A percentile compares a stretch with the other conserved stretches of the same genome.
phyloP scores from a whole-genome alignment of 129 eudicot genomes.

The Lonicera japonica region DNA sequence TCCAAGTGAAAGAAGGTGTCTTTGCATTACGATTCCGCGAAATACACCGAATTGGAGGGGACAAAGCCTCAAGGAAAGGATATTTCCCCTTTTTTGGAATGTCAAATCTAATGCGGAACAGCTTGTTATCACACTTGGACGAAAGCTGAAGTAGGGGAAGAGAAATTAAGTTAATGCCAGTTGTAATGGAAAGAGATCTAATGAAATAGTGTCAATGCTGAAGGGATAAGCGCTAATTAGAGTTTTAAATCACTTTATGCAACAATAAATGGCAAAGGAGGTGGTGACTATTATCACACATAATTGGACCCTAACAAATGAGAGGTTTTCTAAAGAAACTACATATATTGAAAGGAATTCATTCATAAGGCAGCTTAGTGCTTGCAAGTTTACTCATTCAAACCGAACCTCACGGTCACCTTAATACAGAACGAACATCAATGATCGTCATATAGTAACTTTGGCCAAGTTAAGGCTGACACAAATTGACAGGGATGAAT shows the following conservation, averaged over 20 bases:
- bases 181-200: constrained; percentile 1
- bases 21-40: constrained; percentile 45
- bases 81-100: constrained; percentile 40
- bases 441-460: too few species aligned
- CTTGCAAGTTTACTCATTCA: too few species aligned
- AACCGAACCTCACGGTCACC: too few species aligned
- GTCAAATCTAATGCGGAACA: constrained; percentile 59
- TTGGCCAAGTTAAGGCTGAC: too few species aligned
- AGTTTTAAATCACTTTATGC: neutral
- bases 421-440: too few species aligned
- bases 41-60: constrained; percentile 68
- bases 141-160: constrained; percentile 60
- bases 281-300: neutral
- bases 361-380: too few species aligned
- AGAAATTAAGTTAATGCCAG: neutral
- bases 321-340: too few species aligned
- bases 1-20: constrained; percentile 49
- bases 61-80: constrained; percentile 53
- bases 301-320: neutral
- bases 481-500: too few species aligned
- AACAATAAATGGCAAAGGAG: neutral
- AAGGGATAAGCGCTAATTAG: neutral
- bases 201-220: constrained; percentile 5
- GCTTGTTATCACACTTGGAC: constrained; percentile 74
- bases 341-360: too few species aligned